Conservation (phyloP, 192 early-diverging fungal species). For the Coemansia sp. region DNA sequence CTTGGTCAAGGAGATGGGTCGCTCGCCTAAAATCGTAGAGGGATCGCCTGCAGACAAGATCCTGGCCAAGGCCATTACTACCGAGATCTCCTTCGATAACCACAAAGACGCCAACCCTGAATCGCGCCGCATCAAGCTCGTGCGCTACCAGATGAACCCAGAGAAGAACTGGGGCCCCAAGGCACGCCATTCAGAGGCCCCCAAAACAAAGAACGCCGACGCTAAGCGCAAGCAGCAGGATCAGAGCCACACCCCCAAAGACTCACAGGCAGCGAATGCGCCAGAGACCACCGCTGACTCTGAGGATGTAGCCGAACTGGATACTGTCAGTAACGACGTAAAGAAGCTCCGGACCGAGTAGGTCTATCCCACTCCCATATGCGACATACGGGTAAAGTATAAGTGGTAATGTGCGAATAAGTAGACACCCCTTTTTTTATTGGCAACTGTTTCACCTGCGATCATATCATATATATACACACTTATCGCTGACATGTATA, state of each 20-base stretch:
- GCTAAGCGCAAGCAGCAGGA: slow-evolving; percentile 36
- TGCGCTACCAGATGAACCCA: slow-evolving; percentile 96
- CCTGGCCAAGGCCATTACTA: slow-evolving; percentile 40
- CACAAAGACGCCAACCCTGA: slow-evolving; percentile 74
- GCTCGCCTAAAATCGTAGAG: slow-evolving; percentile 61
- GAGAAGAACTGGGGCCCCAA: slow-evolving; percentile 96
- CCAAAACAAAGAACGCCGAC: slow-evolving; percentile 16
- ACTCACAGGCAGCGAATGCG: not conserved
- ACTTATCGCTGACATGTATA: not conserved
- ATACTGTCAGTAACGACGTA: slow-evolving; percentile 12
- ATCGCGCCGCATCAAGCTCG: slow-evolving; percentile 77
- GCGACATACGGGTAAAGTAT: not conserved
- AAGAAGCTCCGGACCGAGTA: slow-evolving; percentile 36
- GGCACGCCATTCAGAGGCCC: slow-evolving; percentile 57
- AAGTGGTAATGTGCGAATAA: not conserved
- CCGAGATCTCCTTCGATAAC: slow-evolving; percentile 70
- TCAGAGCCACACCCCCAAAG: not conserved
- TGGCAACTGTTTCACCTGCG: not conserved
- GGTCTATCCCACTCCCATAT: not conserved
- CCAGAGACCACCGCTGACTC: slow-evolving; percentile 9
- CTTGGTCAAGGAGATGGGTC: slow-evolving; percentile 69
- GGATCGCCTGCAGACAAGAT: slow-evolving; percentile 71
- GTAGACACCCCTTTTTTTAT: not conserved
- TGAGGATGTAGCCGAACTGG: slow-evolving; percentile 6
- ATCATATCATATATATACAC: not conserved